Evolutionary conservation across 2,329 filamentous ascomycete genomes (phyloP).

Genomic region (Hymenoscyphus repandus): DNA sequence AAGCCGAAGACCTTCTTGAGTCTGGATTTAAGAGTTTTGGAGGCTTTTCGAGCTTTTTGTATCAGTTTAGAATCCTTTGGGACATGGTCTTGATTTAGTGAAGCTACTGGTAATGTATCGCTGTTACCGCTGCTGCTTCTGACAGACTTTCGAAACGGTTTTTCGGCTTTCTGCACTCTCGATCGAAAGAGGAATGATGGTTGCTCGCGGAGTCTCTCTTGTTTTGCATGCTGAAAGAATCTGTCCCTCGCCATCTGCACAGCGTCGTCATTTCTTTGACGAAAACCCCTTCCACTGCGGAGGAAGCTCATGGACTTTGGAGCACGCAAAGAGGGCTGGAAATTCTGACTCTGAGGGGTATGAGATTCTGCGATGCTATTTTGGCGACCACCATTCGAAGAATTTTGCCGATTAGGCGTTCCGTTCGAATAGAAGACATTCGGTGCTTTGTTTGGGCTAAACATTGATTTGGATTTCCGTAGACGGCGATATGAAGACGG

Average conservation of each 20-base stretch:
- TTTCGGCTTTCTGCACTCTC: constrained; percentile 28
- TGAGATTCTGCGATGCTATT: constrained; percentile 12
- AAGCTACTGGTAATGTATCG: constrained; percentile 30
- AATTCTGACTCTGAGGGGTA: constrained; percentile 23
- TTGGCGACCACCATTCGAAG: constrained; percentile 6
- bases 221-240: constrained; percentile 33
- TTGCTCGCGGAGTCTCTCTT: constrained; percentile 36
- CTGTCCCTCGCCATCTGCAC: constrained; percentile 35
- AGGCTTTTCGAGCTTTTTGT: constrained; percentile 55
- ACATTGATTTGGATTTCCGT: constrained; percentile 52
- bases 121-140: constrained; percentile 40
- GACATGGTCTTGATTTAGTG: constrained; percentile 16
- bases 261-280: constrained; percentile 32
- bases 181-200: constrained; percentile 42
- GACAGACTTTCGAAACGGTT: constrained; percentile 44
- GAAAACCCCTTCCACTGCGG: constrained; percentile 26
- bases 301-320: constrained; percentile 54
- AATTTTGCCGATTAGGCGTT: constrained; percentile 18
- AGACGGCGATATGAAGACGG: constrained; percentile 45
- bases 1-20: constrained; percentile 53
- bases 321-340: constrained; percentile 34
- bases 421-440: constrained; percentile 29
- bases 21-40: constrained; percentile 54
- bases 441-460: constrained; percentile 30
- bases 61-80: constrained; percentile 37